These are phyloP conservation scores for Penicillium sp. DNA, from an alignment of 2,329 filamentous ascomycete genomes.

Conservation along the genomic window DNA sequence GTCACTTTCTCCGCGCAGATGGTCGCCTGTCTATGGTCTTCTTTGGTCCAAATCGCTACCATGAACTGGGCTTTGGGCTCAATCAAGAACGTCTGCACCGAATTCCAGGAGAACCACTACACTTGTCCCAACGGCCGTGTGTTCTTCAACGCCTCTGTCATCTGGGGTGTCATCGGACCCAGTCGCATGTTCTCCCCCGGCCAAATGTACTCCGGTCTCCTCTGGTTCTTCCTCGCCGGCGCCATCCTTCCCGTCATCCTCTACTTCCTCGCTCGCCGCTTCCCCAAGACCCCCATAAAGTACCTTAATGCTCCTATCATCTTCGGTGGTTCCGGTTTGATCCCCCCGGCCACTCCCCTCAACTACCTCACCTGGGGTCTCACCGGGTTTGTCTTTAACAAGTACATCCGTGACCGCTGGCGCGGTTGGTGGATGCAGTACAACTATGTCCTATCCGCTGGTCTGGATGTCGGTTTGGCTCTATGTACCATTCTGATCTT, in stretches of 20 bases:
- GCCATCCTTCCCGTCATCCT: conserved; percentile 62
- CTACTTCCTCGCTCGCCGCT: conserved; percentile 60
- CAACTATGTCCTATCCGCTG: conserved; percentile 73
- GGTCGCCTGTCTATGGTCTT: conserved; percentile 51
- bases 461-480: conserved; percentile 66
- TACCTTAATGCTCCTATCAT: conserved; percentile 69
- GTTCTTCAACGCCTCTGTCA: conserved; percentile 68
- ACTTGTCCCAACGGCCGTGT: conserved; percentile 58
- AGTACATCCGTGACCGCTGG: conserved; percentile 62
- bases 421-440: conserved; percentile 75
- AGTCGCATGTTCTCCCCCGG: conserved; percentile 65
- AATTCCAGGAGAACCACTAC: conserved; percentile 58
- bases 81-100: conserved; percentile 65
- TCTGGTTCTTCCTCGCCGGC: conserved; percentile 71
- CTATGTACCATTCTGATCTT: conserved; percentile 68
- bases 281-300: conserved; percentile 60
- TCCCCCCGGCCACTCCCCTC: conserved; percentile 69
- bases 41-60: conserved; percentile 49
- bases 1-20: conserved; percentile 55
- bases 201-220: conserved; percentile 62
- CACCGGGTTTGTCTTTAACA: conserved; percentile 68
- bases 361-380: conserved; percentile 71
- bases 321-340: conserved; percentile 62
- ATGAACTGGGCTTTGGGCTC: conserved; percentile 49
- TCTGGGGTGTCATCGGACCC: conserved; percentile 73